Base-by-base conservation (phyloP, 225 moss, liverwort and hornwort genomes). In the Straminergon stramineum region DNA sequence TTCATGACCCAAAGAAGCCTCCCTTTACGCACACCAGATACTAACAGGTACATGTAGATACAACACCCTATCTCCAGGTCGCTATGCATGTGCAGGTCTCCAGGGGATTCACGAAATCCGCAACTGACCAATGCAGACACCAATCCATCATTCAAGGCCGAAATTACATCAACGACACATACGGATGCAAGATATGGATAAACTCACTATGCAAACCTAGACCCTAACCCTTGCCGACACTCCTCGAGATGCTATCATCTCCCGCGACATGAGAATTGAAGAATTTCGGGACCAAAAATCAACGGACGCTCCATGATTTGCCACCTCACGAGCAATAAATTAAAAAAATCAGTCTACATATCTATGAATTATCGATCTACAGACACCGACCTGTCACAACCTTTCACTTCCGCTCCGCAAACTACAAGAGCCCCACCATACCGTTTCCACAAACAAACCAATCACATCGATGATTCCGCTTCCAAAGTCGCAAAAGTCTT, bases 201-300 rank as follows among this genome's bases (percentile, higher is more conserved):
- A 77, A 63, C 58, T 48, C 35, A 39, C 58, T 20, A 27, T 15
- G 61, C 68, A 88, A 67, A 57, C 32, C 82, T 35, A 77, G 87
- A 91, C 91, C 87, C 77, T 91, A 85, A 88, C 89, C 85, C 82
- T 75, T 76, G 64, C 66, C 56, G 58, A 37, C 62, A 82, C 45
- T 89, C 62, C 13, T 68, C 76, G 48, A 68, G 35, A 58, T 62
- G 37, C 70, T 57, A 82, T 64, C 61, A 55, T 60, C 62, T 61
- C 37, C 67, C 81, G 58, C 18, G 30, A 27, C 31, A 88, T 45
- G 43, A n/a, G 11, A 90, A 88, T 65, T 58, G 56, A 31, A 61
- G 32, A 13, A 52, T 56, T 69, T 56, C 63, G 32, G 31, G 64
- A 71, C 26, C 58, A 48, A 30, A 77, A 91, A 85, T 68, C 45